Evolutionary conservation across 2,329 filamentous ascomycete species (phyloP).

Genomic region (Arachnopeziza araneosa): DNA sequence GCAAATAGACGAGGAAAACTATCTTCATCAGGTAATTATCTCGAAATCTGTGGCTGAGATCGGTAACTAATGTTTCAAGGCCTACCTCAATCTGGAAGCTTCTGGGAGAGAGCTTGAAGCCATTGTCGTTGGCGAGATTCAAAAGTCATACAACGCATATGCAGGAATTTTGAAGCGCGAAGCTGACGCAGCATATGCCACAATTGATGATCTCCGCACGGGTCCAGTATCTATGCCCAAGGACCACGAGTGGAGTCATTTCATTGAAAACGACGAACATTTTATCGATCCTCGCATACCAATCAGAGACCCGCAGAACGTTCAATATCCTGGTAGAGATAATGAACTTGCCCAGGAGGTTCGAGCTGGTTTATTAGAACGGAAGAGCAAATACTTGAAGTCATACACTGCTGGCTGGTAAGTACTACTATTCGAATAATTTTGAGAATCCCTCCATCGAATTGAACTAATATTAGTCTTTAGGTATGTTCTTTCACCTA

Average conservation of each 20-base stretch:
- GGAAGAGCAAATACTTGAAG: conserved; percentile 98
- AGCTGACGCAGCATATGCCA: conserved; percentile 71
- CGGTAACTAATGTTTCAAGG: conserved; percentile 43
- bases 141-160: conserved; percentile 95
- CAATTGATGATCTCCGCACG: conserved; percentile 73
- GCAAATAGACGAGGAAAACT: conserved; percentile 96
- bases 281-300: conserved; percentile 83
- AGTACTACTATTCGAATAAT: conserved; percentile 32
- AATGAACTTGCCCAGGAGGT: conserved; percentile 78
- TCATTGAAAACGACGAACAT: conserved; percentile 70
- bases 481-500: conserved; percentile 93
- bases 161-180: conserved; percentile 88
- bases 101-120: conserved; percentile 93
- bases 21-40: conserved; percentile 70
- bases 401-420: conserved; percentile 70
- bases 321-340: conserved; percentile 86
- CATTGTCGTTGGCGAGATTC: conserved; percentile 94
- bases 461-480: neutral
- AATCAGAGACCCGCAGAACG: conserved; percentile 71
- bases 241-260: conserved; percentile 84
- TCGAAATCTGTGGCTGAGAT: neutral
- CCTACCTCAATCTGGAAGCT: conserved; percentile 88
- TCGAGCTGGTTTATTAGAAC: conserved; percentile 83
- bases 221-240: conserved; percentile 91
- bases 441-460: neutral